Conservation (phyloP, 2,329 filamentous ascomycete species). For the Phyllosticta ampelicida region DNA sequence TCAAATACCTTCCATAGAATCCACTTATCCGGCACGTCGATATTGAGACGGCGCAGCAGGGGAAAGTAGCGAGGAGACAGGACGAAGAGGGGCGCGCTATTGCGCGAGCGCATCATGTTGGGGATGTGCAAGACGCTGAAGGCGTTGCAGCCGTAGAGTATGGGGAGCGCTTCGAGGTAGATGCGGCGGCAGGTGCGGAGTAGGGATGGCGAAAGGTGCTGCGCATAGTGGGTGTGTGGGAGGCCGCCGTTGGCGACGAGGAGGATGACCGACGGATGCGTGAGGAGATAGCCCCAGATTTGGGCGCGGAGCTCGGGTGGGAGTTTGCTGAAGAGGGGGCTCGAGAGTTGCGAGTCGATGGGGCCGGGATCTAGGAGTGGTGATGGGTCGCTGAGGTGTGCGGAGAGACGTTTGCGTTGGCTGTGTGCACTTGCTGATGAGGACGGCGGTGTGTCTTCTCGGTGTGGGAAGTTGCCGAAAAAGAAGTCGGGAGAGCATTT, state of each 20-base stretch:
- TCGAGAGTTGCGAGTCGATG: background rate
- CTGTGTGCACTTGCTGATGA: background rate
- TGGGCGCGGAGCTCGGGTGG: conserved; percentile 8
- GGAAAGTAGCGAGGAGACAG: conserved; percentile 7
- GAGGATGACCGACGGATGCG: conserved; percentile 1
- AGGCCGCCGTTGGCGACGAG: conserved; percentile 6
- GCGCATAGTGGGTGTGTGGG: background rate
- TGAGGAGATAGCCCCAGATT: conserved; percentile 6
- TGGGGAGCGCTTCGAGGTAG: background rate
- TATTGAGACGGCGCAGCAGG: conserved; percentile 3
- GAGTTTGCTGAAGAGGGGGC: conserved; percentile 8
- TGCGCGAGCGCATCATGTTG: conserved; percentile 7
- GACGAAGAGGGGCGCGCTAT: conserved; percentile 2
- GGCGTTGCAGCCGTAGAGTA: conserved; percentile 5
- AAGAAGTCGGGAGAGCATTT: background rate
- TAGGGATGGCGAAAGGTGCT: background rate
- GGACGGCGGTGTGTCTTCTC: background rate
- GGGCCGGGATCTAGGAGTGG: background rate
- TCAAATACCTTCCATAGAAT: background rate
- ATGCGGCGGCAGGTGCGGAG: background rate
- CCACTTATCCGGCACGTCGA: conserved; percentile 10
- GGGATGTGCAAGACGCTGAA: conserved; percentile 10
- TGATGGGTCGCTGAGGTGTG: background rate
- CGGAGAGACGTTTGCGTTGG: background rate
- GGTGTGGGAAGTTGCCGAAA: background rate